Base-by-base conservation (phyloP, 1,284 basidiomycete genomes). In the Pterulicium gracile region DNA sequence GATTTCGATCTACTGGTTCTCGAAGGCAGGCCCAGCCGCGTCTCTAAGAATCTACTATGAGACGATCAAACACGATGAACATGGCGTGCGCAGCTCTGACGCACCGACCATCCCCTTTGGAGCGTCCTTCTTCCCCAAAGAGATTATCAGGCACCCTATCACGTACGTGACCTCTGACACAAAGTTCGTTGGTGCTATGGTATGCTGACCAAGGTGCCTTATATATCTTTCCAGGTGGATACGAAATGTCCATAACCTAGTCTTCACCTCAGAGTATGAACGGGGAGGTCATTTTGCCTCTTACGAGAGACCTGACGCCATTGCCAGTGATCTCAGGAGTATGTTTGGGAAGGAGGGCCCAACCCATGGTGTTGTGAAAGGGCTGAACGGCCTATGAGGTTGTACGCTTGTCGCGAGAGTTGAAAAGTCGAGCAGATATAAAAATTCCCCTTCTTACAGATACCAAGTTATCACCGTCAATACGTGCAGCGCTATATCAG, bases 1-100 rank as follows among this genome's bases (percentile, higher is more conserved):
- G 73, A 52, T 74, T 12, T 70, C 69, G 3, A 58, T 73, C 3
- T 72, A 68, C 52, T 67, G 61, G 59, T 73, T 74, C 54, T 75
- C 72, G 2, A 61, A 65, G 12, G 61, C 64, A 1, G 72, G 71
- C 1, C 72, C 72, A 1, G 59, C 65, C 1, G 67, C 70, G 2
- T 66, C 69, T 1, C 5, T 64, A 7, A 58, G 70, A n/a, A 69
- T 73, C 34, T 73, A 75, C 56, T 69, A 67, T 46, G 74, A 60
- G 13, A 54, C 58, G 41, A 59, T 61, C 7, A 61, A 63, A 51
- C 60, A 61, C 45, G 57, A 57, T 24, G 54, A 47, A 5, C 36
- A 18, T 4, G 7, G 19, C n/a, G 5, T 17, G n/a, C 5, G n/a
- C 36, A 39, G 19, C 7, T 7, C 36, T 7, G 15, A 39, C 15